Percentiles rank a stretch among this genome's conserved stretches.
These are phyloP conservation scores for Pulchroboletus neoregius DNA, from an alignment of 1,284 basidiomycete species.

Conservation along the genomic window DNA sequence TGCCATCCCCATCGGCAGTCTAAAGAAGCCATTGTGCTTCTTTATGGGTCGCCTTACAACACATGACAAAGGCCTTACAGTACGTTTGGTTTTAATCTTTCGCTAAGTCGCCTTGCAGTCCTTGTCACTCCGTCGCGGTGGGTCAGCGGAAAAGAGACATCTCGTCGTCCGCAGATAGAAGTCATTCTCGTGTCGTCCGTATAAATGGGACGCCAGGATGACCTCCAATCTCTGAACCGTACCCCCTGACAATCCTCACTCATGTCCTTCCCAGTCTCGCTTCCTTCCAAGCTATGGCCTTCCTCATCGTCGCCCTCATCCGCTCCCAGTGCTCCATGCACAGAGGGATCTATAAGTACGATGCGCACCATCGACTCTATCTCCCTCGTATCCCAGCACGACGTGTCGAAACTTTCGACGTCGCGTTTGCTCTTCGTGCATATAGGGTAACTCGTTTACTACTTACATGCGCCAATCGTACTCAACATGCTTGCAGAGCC, in stretches of 20 bases:
- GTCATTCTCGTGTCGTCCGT: constrained; percentile 16
- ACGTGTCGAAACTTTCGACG: constrained; percentile 39
- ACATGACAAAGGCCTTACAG: constrained; percentile 28
- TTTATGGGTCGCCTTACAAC: constrained; percentile 26
- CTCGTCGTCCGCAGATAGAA: constrained; percentile 23
- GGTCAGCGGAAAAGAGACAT: constrained; percentile 18
- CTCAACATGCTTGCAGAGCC: constrained; percentile 43
- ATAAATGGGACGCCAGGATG: constrained; percentile 25
- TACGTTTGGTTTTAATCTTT: constrained; percentile 26
- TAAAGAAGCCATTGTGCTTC: constrained; percentile 24
- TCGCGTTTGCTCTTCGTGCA: constrained; percentile 50
- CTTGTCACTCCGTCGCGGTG: constrained; percentile 13
- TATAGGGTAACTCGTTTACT: constrained; percentile 44
- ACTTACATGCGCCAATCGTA: constrained; percentile 1
- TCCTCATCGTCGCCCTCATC: constrained; percentile 1
- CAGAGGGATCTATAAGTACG: constrained; percentile 25
- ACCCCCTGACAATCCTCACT: constrained; percentile 5
- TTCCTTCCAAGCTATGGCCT: constrained; percentile 19
- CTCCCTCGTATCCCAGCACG: constrained; percentile 23
- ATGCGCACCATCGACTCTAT: constrained; percentile 21
- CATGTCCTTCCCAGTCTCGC: constrained; percentile 19
- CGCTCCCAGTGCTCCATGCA: constrained; percentile 9
- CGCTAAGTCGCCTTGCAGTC: constrained; percentile 23
- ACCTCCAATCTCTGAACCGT: constrained; percentile 1
- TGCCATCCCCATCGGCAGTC: constrained; percentile 7